Conservation (phyloP, 2,329 filamentous ascomycete species). For the Diaporthe helianthi region DNA sequence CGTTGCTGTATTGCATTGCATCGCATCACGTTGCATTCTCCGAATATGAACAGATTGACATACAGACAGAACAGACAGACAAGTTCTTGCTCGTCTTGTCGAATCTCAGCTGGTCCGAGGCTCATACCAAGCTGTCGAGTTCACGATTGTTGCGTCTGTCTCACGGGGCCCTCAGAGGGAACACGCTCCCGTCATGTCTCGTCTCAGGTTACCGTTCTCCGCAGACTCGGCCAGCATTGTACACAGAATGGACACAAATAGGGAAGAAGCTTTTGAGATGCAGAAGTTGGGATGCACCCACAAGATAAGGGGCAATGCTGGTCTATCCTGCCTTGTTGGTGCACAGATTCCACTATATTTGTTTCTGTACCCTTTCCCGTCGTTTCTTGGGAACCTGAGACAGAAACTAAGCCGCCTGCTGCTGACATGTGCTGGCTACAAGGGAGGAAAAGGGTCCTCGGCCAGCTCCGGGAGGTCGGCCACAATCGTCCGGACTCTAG, state of each 20-base stretch:
- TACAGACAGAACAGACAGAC: neutral
- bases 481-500: neutral
- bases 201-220: slow-evolving; percentile 15
- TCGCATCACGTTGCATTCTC: slow-evolving; percentile 6
- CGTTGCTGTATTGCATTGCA: slow-evolving; percentile 5
- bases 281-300: neutral
- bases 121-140: neutral
- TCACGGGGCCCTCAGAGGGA: neutral
- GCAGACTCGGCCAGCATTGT: slow-evolving; percentile 3
- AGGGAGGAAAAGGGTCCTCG: neutral
- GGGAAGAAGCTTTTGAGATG: neutral
- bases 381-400: neutral
- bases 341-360: neutral
- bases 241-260: neutral
- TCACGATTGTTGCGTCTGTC: slow-evolving; percentile 3
- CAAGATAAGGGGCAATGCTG: neutral
- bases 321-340: neutral
- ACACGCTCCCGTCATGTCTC: slow-evolving; percentile 13
- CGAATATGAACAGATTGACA: neutral
- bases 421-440: neutral
- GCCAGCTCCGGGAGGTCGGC: neutral
- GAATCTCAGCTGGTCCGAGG: neutral
- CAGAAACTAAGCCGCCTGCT: neutral
- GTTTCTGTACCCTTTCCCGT: neutral
- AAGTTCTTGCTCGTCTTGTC: neutral